These are phyloP conservation scores for Dryadomyces quercus-mongolicae DNA, from an alignment of 2,329 filamentous ascomycete species.

Conservation along the genomic window DNA sequence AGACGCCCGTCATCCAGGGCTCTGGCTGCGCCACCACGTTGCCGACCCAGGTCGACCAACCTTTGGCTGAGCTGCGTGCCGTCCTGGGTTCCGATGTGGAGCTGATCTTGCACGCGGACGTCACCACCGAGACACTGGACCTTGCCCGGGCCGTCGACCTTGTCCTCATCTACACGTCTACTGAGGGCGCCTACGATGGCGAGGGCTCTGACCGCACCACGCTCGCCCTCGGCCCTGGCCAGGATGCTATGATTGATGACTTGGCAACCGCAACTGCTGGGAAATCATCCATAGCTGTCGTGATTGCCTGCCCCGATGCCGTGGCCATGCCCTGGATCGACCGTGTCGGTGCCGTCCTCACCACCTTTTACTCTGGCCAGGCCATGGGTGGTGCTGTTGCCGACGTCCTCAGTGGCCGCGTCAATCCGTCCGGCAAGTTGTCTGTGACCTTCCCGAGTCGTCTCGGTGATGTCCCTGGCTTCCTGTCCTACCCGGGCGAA, in stretches of 20 bases:
- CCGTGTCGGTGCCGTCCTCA: constrained; percentile 51
- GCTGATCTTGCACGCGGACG: constrained; percentile 47
- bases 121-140: constrained; percentile 16
- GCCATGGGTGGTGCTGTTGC: constrained; percentile 57
- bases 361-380: constrained; percentile 59
- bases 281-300: constrained; percentile 50
- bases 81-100: constrained; percentile 45
- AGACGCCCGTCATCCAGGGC: constrained; percentile 12
- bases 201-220: constrained; percentile 54
- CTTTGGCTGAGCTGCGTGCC: constrained; percentile 23
- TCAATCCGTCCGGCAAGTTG: constrained; percentile 56
- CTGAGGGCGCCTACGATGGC: constrained; percentile 65
- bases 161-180: constrained; percentile 56
- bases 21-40: constrained; percentile 4
- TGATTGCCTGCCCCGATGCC: constrained; percentile 56
- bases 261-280: constrained; percentile 38
- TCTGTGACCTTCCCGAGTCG: constrained; percentile 55
- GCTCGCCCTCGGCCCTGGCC: constrained; percentile 40
- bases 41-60: constrained; percentile 32
- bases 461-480: constrained; percentile 60
- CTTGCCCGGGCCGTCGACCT: constrained; percentile 29
- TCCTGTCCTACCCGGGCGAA: constrained; percentile 61
- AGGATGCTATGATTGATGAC: constrained; percentile 51
- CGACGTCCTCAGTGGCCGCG: constrained; percentile 50
- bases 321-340: constrained; percentile 61